These are phyloP conservation scores for Schizochytrium sp. DNA, from an alignment of 108 stramenopile species.

Conservation along the genomic window DNA sequence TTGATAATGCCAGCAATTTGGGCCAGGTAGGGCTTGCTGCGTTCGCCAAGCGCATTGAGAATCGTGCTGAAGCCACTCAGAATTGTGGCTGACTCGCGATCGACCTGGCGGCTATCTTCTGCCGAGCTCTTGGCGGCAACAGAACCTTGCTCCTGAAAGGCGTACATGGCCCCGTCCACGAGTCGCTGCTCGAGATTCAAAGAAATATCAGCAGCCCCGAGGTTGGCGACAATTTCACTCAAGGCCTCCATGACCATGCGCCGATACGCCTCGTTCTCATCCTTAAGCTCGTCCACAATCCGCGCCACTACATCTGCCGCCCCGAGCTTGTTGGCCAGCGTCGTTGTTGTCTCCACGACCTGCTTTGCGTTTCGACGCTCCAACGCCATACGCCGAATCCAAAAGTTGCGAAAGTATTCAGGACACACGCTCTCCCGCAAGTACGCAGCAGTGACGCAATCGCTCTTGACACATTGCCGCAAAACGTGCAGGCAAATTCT, in stretches of 20 bases:
- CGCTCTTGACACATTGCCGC: slow-evolving; percentile 94
- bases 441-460: slow-evolving; percentile 92
- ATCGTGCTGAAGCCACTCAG: slow-evolving; percentile 94
- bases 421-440: slow-evolving; percentile 90
- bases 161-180: slow-evolving; percentile 95
- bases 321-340: slow-evolving; percentile 95
- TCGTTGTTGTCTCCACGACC: slow-evolving; percentile 95
- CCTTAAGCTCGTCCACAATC: slow-evolving; percentile 97
- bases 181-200: slow-evolving; percentile 89
- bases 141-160: slow-evolving; percentile 86
- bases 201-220: slow-evolving; percentile 88
- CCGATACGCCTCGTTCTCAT: slow-evolving; percentile 95
- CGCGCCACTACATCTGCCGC: slow-evolving; percentile 81
- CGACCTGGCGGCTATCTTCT: not conserved
- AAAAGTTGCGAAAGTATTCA: slow-evolving; percentile 95
- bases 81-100: slow-evolving; percentile 70
- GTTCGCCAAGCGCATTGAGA: slow-evolving; percentile 83
- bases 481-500: slow-evolving; percentile 95
- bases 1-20: slow-evolving; percentile 96
- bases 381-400: slow-evolving; percentile 97
- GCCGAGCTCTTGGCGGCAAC: not conserved
- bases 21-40: slow-evolving; percentile 93
- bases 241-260: slow-evolving; percentile 98
- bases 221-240: slow-evolving; percentile 77
- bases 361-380: slow-evolving; percentile 92